Conservation (phyloP, 768 basidiomycete species). For the Phylloporus sp. region DNA sequence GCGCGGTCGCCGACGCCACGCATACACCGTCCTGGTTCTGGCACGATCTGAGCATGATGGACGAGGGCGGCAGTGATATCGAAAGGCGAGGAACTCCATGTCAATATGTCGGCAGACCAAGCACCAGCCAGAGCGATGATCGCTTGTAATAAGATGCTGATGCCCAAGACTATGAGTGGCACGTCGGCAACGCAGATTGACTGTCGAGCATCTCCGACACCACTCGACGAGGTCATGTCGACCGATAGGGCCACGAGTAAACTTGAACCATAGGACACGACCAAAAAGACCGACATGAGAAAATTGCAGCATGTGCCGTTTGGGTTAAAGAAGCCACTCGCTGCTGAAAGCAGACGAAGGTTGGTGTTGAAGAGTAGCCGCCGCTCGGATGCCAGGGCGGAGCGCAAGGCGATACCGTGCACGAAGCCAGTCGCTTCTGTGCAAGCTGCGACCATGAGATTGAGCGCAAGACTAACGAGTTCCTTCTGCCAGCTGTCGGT, state of each 20-base stretch:
- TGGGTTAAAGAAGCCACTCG: slow-evolving; percentile 14
- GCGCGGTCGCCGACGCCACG: slow-evolving; percentile 11
- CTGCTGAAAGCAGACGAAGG: slow-evolving; percentile 26
- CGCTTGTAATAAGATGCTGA: slow-evolving; percentile 21
- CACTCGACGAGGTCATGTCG: slow-evolving; percentile 14
- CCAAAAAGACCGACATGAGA: slow-evolving; percentile 25
- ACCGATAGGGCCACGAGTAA: slow-evolving; percentile 21
- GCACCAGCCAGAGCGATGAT: slow-evolving; percentile 22
- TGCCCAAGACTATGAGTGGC: slow-evolving; percentile 28
- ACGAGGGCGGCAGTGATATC: slow-evolving; percentile 29
- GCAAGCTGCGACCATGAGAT: slow-evolving; percentile 24
- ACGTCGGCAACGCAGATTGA: slow-evolving; percentile 21
- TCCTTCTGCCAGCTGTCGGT: slow-evolving; percentile 14
- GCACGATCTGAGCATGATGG: slow-evolving; percentile 21
- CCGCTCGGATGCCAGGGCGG: slow-evolving; percentile 23
- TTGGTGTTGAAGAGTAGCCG: slow-evolving; percentile 28
- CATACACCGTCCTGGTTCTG: slow-evolving; percentile 24
- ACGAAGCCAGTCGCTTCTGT: slow-evolving; percentile 28
- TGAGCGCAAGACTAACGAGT: slow-evolving; percentile 22
- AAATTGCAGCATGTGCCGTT: slow-evolving; percentile 22
- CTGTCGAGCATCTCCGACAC: background rate
- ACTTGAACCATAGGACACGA: slow-evolving; percentile 27
- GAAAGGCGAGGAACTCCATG: slow-evolving; percentile 32
- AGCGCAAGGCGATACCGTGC: slow-evolving; percentile 26
- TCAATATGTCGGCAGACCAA: slow-evolving; percentile 21